These are phyloP conservation scores for Aspergillus flavus DNA, from an alignment of 2,329 filamentous ascomycete genomes.

Conservation along the genomic window DNA sequence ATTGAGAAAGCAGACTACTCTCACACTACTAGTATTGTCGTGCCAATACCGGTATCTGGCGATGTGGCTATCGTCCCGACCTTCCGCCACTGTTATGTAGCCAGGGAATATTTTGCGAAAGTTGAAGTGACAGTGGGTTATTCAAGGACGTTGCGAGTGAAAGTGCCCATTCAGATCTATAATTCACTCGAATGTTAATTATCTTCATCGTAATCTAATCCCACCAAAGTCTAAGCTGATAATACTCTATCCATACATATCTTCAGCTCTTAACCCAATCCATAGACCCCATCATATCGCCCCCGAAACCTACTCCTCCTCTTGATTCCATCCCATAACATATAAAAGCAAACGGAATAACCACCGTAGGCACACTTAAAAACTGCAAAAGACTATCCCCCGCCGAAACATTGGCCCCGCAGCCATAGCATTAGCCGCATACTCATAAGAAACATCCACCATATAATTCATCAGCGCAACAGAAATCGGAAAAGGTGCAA, in stretches of 20 bases:
- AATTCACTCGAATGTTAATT: background rate
- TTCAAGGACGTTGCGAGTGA: background rate
- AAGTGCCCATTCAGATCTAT: background rate
- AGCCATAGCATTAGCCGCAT: too few species aligned
- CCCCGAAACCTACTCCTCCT: conserved; percentile 25
- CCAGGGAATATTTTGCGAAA: background rate
- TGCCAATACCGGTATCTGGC: background rate
- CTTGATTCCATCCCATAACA: conserved; percentile 28
- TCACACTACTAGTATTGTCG: background rate
- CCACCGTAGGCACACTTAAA: conserved; percentile 27
- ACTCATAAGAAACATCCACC: too few species aligned
- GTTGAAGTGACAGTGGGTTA: background rate
- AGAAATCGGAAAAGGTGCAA: too few species aligned
- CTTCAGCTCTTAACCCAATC: background rate
- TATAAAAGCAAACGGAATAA: conserved; percentile 36
- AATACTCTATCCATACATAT: background rate
- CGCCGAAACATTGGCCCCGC: too few species aligned
- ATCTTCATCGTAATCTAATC: background rate
- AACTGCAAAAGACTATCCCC: conserved; percentile 33
- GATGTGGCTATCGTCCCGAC: background rate
- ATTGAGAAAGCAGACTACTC: background rate
- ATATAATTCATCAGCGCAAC: too few species aligned
- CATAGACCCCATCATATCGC: background rate
- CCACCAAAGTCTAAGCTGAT: background rate
- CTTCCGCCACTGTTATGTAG: conserved; percentile 2